Conservation (phyloP, 1,139 yeast genomes). For the Scheffersomyces quercinus region DNA sequence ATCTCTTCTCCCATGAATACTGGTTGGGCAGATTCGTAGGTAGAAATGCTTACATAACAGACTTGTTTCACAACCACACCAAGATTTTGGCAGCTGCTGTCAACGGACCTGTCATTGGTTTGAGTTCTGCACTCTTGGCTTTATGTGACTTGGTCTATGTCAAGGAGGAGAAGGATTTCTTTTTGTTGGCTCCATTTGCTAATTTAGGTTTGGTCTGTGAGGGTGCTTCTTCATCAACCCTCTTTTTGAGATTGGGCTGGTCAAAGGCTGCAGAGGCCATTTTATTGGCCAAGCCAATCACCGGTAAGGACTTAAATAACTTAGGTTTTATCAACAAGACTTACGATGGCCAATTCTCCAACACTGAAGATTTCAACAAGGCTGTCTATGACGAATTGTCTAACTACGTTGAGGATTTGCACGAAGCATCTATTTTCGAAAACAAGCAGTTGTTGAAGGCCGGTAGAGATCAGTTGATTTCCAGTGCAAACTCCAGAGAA, state of each 20-base stretch:
- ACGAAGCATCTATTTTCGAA: conserved; percentile 58
- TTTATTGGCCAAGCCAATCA: conserved; percentile 65
- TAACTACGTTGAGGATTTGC: conserved; percentile 48
- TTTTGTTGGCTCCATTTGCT: conserved; percentile 73
- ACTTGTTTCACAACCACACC: conserved; percentile 67
- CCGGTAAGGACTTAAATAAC: conserved; percentile 56
- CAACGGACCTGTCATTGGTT: conserved; percentile 88
- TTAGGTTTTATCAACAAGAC: conserved; percentile 64
- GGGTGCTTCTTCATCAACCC: conserved; percentile 73
- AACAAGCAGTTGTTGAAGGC: conserved; percentile 61
- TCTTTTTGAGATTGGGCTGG: conserved; percentile 71
- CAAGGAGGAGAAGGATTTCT: conserved; percentile 56
- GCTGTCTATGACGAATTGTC: conserved; percentile 50
- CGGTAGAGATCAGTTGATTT: conserved; percentile 46
- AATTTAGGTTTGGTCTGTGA: conserved; percentile 84
- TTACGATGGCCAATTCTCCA: conserved; percentile 40
- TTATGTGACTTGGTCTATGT: conserved; percentile 78
- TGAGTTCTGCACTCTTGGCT: conserved; percentile 71
- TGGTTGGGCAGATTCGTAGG: conserved; percentile 66
- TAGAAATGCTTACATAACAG: conserved; percentile 69
- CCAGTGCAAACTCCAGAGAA: conserved; percentile 63
- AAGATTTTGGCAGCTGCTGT: conserved; percentile 75
- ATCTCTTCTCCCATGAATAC: conserved; percentile 45
- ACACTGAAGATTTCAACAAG: conserved; percentile 62
- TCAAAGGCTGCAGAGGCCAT: conserved; percentile 75